Evolutionary conservation across 257 asterid genomes (phyloP).

Genomic region (Vinca minor): DNA sequence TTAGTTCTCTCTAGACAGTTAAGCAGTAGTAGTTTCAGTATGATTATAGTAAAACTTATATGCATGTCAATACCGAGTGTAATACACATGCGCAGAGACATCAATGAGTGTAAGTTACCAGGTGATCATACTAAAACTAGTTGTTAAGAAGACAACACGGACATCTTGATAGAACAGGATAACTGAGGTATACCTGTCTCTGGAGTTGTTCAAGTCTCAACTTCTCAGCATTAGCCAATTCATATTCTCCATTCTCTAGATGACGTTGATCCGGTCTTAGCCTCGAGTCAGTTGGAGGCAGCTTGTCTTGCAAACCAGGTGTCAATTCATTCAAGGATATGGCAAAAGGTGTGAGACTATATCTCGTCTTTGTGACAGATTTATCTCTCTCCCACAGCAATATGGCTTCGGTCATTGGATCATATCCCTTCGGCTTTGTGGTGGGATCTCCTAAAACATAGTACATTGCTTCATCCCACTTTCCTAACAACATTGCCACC

Average conservation of each 20-base stretch:
- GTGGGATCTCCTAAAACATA: slow-evolving; percentile 93
- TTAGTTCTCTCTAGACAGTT: too few species aligned
- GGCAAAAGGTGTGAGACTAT: slow-evolving; percentile 89
- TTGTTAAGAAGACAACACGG: not conserved
- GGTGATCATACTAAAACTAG: too few species aligned
- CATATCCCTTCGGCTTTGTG: slow-evolving; percentile 89
- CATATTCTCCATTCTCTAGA: slow-evolving; percentile 93
- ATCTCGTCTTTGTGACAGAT: slow-evolving; percentile 68
- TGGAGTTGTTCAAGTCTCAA: slow-evolving; percentile 95
- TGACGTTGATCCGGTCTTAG: slow-evolving; percentile 96
- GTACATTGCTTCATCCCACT: slow-evolving; percentile 98
- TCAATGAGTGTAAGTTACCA: too few species aligned
- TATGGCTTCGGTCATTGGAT: slow-evolving; percentile 91
- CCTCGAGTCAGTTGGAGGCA: slow-evolving; percentile 94
- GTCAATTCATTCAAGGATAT: slow-evolving; percentile 88
- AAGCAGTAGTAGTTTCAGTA: too few species aligned
- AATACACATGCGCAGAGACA: too few species aligned
- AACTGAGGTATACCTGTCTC: slow-evolving; percentile 62
- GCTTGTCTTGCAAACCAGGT: slow-evolving; percentile 55
- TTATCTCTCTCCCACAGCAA: slow-evolving; percentile 95
- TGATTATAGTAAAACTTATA: too few species aligned
- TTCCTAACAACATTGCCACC: slow-evolving; percentile 84
- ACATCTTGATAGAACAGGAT: not conserved
- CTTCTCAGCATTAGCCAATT: slow-evolving; percentile 87
- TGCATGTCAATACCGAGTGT: too few species aligned